Base-by-base conservation (phyloP, 805 yeast genomes). In the Metschnikowia lochheadii region DNA sequence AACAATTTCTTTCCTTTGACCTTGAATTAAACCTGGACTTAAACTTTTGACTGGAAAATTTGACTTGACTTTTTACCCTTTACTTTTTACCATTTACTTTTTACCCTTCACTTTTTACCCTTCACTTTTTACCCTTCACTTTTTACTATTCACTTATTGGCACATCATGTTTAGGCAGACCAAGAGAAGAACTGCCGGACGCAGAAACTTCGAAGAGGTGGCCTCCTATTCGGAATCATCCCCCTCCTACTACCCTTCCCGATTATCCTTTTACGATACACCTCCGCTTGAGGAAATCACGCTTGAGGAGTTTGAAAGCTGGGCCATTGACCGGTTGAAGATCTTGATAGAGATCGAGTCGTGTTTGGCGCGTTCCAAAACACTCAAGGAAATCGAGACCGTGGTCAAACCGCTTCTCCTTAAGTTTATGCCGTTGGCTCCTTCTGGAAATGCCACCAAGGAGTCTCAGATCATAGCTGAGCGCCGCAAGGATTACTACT, bases 291-390 rank as follows among this genome's bases (percentile, higher is more conserved):
- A 84, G 13, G 98, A 94, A 67, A 84, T 94, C 60, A 89, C 97
- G 0, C 68, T 94, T 15, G 97, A 91, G 56, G 88, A 94, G 61
- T 94, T 94, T 67, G 99, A 94, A 69, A 76, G 78, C 4, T 94
- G 97, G 97, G 98, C 98, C 4, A 85, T 94, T 49, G 98, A 92
- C 62, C 73, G 99, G 52, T 75, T 92, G 55, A 83, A 85, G 62
- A 81, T 94, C 7, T 74, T 94, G 51, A 79, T 90, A 49, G 96
- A 89, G 63, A 84, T 94, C 46, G 97, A 92, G 61, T 79, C 89
- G 1, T 81, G 87, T 55, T 61, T 78, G 40, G 81, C 85, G 21
- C 76, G 95, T 58, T 83, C 84, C 52, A 82, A 83, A 60, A 66
- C 78, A 1, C 63, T 79, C 43, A 80, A 79, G 56, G 97, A 90